These are phyloP conservation scores for Jaapia argillacea DNA, from an alignment of 768 basidiomycete species.

Conservation along the genomic window DNA sequence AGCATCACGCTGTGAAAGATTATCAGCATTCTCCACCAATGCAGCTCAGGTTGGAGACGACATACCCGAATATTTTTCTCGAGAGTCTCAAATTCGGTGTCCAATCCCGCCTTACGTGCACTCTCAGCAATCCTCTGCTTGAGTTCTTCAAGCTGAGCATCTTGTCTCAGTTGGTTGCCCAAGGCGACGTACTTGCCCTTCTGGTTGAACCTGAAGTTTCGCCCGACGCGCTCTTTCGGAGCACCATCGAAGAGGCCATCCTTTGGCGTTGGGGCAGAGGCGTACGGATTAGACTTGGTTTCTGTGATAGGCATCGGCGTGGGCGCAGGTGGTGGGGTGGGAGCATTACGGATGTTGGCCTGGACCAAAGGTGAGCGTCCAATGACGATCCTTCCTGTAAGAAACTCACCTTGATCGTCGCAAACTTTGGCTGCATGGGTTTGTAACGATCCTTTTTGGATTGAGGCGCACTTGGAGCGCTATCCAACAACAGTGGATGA, in stretches of 20 bases:
- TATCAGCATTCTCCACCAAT: background rate
- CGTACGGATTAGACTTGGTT: slow-evolving; percentile 66
- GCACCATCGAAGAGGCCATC: slow-evolving; percentile 65
- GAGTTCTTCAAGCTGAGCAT: slow-evolving; percentile 78
- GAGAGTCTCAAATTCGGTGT: slow-evolving; percentile 84
- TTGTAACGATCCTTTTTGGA: slow-evolving; percentile 91
- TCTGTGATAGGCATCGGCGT: slow-evolving; percentile 30
- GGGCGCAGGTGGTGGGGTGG: slow-evolving; percentile 45
- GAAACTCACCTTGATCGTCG: slow-evolving; percentile 70
- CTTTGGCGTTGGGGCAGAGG: slow-evolving; percentile 34
- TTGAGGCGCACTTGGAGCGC: slow-evolving; percentile 44
- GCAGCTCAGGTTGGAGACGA: slow-evolving; percentile 2
- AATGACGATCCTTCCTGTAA: background rate
- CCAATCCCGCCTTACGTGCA: slow-evolving; percentile 87
- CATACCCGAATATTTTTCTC: slow-evolving; percentile 83
- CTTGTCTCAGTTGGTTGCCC: slow-evolving; percentile 61
- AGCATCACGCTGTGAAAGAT: slow-evolving; percentile 48
- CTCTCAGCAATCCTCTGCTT: slow-evolving; percentile 91
- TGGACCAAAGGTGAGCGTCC: slow-evolving; percentile 10
- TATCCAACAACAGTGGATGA: slow-evolving; percentile 76
- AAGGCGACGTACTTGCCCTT: slow-evolving; percentile 86
- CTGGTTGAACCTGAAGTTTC: slow-evolving; percentile 77
- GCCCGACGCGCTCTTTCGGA: slow-evolving; percentile 59
- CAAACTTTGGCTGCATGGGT: slow-evolving; percentile 99
- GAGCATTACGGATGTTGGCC: slow-evolving; percentile 72